A percentile compares a stretch with the other conserved stretches of the same genome.
phyloP scores from a whole-genome alignment of 2,329 filamentous ascomycete species.

The Bipolaris sorokiniana region DNA sequence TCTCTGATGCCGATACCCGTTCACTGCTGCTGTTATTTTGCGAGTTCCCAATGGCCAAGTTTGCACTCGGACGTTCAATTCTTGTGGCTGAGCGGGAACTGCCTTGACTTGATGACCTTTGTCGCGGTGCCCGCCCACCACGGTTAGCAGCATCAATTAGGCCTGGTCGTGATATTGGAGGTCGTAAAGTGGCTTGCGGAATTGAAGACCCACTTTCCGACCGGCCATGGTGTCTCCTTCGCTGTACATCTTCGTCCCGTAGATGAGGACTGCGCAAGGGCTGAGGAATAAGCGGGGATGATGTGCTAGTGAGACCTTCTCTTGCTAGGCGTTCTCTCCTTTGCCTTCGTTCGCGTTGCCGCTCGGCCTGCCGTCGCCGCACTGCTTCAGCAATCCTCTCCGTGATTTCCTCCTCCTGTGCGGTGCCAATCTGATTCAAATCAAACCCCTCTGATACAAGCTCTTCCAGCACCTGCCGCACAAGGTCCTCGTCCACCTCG shows the following conservation, averaged over 20 bases:
- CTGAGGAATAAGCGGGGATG: slow-evolving; percentile 30
- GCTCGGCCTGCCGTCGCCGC: slow-evolving; percentile 68
- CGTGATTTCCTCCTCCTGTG: slow-evolving; percentile 86
- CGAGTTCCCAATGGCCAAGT: slow-evolving; percentile 38
- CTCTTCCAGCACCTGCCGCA: slow-evolving; percentile 86
- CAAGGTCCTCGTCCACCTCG: slow-evolving; percentile 85
- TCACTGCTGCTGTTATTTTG: slow-evolving; percentile 64
- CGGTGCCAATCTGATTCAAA: slow-evolving; percentile 81
- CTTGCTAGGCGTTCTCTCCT: slow-evolving; percentile 43
- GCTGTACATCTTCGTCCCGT: slow-evolving; percentile 39
- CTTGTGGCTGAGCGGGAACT: slow-evolving; percentile 50
- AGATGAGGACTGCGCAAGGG: slow-evolving; percentile 35
- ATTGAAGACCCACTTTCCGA: slow-evolving; percentile 46
- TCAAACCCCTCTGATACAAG: slow-evolving; percentile 88
- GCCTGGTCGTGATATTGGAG: slow-evolving; percentile 56
- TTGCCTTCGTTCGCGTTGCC: slow-evolving; percentile 54
- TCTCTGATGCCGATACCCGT: slow-evolving; percentile 37
- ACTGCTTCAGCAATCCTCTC: slow-evolving; percentile 91
- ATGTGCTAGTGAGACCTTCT: slow-evolving; percentile 46
- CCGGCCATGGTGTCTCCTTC: slow-evolving; percentile 42
- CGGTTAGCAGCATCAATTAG: slow-evolving; percentile 52
- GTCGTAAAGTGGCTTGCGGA: slow-evolving; percentile 43
- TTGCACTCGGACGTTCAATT: slow-evolving; percentile 37
- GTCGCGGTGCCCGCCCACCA: slow-evolving; percentile 38
- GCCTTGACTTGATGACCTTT: slow-evolving; percentile 56